These are phyloP conservation scores for Coelastrella sp. DNA, from an alignment of 139 green algal genomes.

Conservation along the genomic window DNA sequence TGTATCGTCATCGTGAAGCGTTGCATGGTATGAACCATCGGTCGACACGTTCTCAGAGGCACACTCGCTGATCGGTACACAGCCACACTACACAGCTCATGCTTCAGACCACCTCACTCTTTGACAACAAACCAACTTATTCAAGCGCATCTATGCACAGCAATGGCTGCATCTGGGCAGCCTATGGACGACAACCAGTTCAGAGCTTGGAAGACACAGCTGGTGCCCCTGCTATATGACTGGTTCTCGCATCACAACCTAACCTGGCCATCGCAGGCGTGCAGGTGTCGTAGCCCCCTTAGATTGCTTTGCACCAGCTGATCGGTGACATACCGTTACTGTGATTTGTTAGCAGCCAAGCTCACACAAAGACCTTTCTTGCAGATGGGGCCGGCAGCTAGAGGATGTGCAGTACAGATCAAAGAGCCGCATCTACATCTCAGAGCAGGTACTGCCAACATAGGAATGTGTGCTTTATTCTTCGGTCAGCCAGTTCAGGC, in stretches of 20 bases:
- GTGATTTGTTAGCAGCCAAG: not conserved
- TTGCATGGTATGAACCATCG: too few species aligned
- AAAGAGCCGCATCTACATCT: conserved; percentile 87
- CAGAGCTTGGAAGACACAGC: conserved; percentile 50
- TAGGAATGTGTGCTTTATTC: too few species aligned
- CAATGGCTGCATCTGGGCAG: conserved; percentile 8
- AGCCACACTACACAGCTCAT: too few species aligned
- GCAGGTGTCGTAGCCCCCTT: conserved; percentile 59
- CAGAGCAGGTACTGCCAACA: conserved; percentile 72
- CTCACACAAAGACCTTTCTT: not conserved
- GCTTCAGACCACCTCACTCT: too few species aligned
- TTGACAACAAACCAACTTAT: too few species aligned
- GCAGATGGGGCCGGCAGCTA: conserved; percentile 84
- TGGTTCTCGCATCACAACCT: conserved; percentile 87
- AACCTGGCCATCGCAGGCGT: conserved; percentile 89
- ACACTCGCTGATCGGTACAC: too few species aligned
- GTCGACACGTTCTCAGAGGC: too few species aligned
- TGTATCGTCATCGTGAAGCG: too few species aligned
- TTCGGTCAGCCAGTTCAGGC: too few species aligned
- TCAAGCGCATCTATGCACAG: too few species aligned
- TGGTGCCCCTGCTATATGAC: conserved; percentile 85
- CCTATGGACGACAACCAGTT: conserved; percentile 30
- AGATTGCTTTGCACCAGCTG: not conserved
- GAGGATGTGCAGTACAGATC: conserved; percentile 69
- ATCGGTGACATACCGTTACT: not conserved